A percentile compares a stretch with the other conserved stretches of the same genome.
Conservation (phyloP, 78 protist species). For the Dictyostelium discoideum region DNA sequence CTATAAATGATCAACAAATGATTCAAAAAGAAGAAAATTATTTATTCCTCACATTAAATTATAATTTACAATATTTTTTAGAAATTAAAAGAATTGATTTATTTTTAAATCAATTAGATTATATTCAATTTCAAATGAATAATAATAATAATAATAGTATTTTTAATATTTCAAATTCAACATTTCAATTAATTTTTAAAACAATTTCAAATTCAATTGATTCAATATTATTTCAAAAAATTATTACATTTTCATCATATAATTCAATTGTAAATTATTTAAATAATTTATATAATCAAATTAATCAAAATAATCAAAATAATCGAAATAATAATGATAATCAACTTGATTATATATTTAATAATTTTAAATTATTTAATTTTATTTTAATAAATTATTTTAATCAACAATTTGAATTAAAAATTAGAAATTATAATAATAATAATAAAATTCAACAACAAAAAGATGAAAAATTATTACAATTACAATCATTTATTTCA, state of each 20-base stretch:
- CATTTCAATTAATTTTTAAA: not conserved
- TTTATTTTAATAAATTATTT: no score
- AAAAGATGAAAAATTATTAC: not conserved
- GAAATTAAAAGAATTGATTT: not conserved
- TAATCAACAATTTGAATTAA: not conserved
- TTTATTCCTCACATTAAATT: not conserved
- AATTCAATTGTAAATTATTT: not conserved
- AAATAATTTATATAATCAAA: not conserved
- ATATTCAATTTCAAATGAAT: not conserved
- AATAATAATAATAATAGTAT: not conserved
- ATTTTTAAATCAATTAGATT: not conserved
- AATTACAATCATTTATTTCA: not conserved
- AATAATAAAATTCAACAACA: not conserved
- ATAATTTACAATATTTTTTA: not conserved
- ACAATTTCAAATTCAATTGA: not conserved
- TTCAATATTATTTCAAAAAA: not conserved
- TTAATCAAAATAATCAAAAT: not conserved
- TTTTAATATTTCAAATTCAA: not conserved
- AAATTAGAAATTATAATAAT: no score
- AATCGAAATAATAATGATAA: no score
- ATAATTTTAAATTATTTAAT: no score
- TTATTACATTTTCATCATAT: not conserved
- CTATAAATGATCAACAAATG: not conserved
- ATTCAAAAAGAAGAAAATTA: not conserved
- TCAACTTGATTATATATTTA: not conserved